These are phyloP conservation scores for Mycena capillaripes DNA, from an alignment of 768 basidiomycete species.

Conservation along the genomic window DNA sequence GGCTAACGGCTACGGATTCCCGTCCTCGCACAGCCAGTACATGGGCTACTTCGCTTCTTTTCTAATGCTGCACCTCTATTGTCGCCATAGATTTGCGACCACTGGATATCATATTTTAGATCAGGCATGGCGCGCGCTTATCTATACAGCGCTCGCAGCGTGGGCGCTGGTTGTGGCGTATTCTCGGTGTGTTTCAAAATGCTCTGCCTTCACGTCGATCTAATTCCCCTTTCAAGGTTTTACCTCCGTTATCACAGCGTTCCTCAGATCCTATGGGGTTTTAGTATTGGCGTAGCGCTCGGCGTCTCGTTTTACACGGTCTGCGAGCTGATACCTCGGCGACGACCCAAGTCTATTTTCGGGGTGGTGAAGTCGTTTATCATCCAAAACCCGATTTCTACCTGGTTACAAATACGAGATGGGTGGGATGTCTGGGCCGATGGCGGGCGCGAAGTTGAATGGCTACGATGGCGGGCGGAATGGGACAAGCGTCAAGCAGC, in stretches of 20 bases:
- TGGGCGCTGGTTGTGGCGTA: conserved; percentile 83
- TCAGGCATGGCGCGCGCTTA: conserved; percentile 55
- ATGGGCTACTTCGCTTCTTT: conserved; percentile 92
- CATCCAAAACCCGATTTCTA: conserved; percentile 69
- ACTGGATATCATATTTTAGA: conserved; percentile 69
- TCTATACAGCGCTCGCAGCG: conserved; percentile 64
- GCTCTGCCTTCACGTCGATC: neutral
- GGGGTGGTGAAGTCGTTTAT: conserved; percentile 64
- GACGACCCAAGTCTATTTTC: conserved; percentile 65
- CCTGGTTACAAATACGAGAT: conserved; percentile 81
- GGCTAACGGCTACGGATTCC: conserved; percentile 87
- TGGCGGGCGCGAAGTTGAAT: conserved; percentile 82
- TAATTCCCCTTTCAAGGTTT: conserved; percentile 56
- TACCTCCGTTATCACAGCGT: conserved; percentile 81
- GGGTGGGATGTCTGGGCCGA: conserved; percentile 88
- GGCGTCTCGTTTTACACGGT: conserved; percentile 69
- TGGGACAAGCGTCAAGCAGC: conserved; percentile 61
- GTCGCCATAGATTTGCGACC: conserved; percentile 73
- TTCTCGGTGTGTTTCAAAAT: conserved; percentile 68
- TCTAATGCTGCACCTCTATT: conserved; percentile 78
- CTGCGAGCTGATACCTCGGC: conserved; percentile 70
- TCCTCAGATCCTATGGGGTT: conserved; percentile 83
- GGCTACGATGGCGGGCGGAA: conserved; percentile 72
- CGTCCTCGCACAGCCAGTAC: conserved; percentile 91
- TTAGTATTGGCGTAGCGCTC: conserved; percentile 70